Conservation (phyloP, 306 rosid species). For the Canavalia gladiata region DNA sequence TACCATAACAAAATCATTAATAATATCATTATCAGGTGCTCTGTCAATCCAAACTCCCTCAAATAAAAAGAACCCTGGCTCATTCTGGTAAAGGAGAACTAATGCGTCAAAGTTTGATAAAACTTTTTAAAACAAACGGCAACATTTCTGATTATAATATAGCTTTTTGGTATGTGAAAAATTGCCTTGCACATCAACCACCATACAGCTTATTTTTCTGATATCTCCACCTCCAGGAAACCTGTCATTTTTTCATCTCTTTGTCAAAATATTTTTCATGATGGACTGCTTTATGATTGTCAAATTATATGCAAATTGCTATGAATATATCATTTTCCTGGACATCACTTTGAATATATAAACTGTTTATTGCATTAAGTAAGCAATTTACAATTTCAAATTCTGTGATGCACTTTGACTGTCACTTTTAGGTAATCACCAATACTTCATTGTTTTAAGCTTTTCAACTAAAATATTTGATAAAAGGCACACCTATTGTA, state of each 20-base stretch:
- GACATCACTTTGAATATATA: background rate
- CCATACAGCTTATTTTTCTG: background rate
- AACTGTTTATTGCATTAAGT: background rate
- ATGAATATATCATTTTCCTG: conserved; percentile 10
- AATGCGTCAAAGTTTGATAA: conserved; percentile 24
- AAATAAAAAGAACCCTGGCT: background rate
- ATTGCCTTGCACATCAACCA: background rate
- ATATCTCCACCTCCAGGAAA: background rate
- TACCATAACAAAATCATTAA: background rate
- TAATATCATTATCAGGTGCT: background rate
- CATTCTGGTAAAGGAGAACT: background rate
- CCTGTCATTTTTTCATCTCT: background rate
- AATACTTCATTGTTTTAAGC: background rate
- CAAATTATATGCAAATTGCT: background rate
- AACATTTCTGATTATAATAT: background rate
- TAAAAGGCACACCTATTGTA: too few relatives aligned
- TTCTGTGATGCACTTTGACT: background rate
- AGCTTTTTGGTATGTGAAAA: background rate
- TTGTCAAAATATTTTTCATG: conserved; percentile 4
- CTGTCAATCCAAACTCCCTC: conserved; percentile 15
- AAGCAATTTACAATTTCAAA: conserved; percentile 3
- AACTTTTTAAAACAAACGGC: background rate
- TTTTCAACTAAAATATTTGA: too few relatives aligned
- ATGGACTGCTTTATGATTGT: background rate
- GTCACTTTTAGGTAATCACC: background rate